These are phyloP conservation scores for Berberis thunbergii DNA, from an alignment of 164 flowering plant species.

Conservation along the genomic window DNA sequence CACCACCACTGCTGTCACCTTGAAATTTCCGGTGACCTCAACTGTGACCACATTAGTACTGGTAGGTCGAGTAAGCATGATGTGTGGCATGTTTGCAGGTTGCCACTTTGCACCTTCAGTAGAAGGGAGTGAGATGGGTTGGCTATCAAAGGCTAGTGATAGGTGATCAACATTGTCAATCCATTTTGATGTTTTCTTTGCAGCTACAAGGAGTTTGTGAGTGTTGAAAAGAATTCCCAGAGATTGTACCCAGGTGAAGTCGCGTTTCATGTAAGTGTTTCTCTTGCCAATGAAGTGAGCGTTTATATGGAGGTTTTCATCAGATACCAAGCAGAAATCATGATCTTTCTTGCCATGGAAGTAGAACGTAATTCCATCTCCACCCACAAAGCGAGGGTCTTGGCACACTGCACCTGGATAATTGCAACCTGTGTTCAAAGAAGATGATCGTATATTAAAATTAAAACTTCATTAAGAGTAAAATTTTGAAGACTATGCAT, in stretches of 20 bases:
- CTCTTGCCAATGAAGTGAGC: conserved; percentile 23
- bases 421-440: conserved; percentile 12
- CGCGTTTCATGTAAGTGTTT: conserved; percentile 9
- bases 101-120: conserved; percentile 33
- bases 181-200: conserved; percentile 47
- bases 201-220: conserved; percentile 39
- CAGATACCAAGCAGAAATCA: conserved; percentile 38
- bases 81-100: conserved; percentile 8
- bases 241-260: conserved; percentile 27
- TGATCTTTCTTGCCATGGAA: conserved; percentile 39
- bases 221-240: conserved; percentile 18
- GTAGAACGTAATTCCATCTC: conserved; percentile 38
- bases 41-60: conserved; percentile 27
- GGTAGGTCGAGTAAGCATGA: conserved; percentile 21
- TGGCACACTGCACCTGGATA: conserved; percentile 33
- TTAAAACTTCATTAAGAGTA: too few relatives aligned
- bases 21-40: conserved; percentile 35
- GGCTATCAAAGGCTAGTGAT: conserved; percentile 28
- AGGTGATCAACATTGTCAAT: conserved; percentile 40
- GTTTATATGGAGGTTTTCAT: conserved; percentile 36
- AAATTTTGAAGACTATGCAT: too few relatives aligned
- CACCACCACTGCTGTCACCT: conserved; percentile 46
- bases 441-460: not conserved
- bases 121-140: conserved; percentile 24
- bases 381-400: conserved; percentile 39